Percentiles rank a stretch among this genome's conserved stretches.
Conservation (phyloP, 2,329 filamentous ascomycete genomes). For the Arthrobotrys iridis region DNA sequence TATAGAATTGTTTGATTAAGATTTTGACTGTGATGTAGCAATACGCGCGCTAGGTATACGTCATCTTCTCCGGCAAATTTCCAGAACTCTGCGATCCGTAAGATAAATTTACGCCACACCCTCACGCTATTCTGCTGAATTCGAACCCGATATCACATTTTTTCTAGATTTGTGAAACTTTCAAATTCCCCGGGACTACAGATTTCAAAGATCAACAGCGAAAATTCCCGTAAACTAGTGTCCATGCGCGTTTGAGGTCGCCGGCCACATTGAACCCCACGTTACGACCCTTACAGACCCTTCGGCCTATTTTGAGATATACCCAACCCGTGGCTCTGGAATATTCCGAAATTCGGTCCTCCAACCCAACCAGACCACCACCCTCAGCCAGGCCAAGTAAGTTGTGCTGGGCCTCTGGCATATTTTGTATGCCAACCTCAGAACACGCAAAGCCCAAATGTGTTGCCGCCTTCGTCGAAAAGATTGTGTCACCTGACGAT, state of each 20-base stretch:
- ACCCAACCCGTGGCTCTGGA: constrained; percentile 1
- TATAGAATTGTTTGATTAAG: no score
- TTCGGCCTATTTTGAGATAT: constrained; percentile 3
- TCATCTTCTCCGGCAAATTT: background rate
- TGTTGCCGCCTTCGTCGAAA: constrained; percentile 32
- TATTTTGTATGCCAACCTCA: background rate
- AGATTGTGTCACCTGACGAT: constrained; percentile 30
- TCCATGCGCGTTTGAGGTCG: background rate
- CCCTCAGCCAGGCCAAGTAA: no score
- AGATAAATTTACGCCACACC: background rate
- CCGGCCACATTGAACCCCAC: background rate
- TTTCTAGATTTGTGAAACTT: no score
- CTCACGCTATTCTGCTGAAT: background rate
- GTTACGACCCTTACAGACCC: no score
- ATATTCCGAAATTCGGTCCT: background rate
- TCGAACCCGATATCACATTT: background rate
- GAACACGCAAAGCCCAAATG: background rate
- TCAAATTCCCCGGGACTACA: no score
- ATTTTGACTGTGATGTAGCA: no score
- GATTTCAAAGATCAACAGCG: no score
- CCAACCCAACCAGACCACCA: no score
- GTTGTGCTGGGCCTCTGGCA: background rate
- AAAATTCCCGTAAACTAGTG: background rate
- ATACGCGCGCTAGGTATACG: no score
- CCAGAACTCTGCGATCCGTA: background rate